A percentile compares a stretch with the other conserved stretches of the same genome.
Conservation (phyloP, 1,284 basidiomycete species). For the Ustilago loliicola region DNA sequence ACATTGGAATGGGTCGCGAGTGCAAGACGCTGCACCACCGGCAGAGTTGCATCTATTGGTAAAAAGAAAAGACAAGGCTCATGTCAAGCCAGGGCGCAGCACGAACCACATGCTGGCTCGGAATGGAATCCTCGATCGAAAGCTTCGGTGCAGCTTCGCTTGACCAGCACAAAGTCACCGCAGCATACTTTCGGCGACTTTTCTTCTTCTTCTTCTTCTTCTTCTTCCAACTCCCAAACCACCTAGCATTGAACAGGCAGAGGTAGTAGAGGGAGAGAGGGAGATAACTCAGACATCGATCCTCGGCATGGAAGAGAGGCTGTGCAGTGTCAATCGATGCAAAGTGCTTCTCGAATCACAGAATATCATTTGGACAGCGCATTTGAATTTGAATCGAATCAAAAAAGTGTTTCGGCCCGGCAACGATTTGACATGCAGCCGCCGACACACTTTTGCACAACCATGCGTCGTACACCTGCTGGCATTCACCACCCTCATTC, state of each 20-base stretch:
- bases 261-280: not conserved
- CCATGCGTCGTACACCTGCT: conserved; percentile 1
- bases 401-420: not conserved
- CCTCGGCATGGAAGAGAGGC: not conserved
- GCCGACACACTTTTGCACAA: conserved; percentile 9
- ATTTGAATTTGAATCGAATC: not conserved
- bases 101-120: conserved; percentile 3
- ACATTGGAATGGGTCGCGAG: too few relatives aligned
- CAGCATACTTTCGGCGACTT: not conserved
- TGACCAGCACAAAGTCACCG: not conserved
- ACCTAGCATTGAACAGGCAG: not conserved
- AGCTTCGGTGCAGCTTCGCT: conserved; percentile 13
- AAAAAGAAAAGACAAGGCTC: too few relatives aligned
- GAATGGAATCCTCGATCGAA: not conserved
- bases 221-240: not conserved
- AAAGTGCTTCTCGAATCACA: too few relatives aligned
- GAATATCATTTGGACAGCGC: too few relatives aligned
- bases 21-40: too few relatives aligned
- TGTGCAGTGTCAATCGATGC: too few relatives aligned
- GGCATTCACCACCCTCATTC: not conserved
- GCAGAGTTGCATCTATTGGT: too few relatives aligned
- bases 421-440: not conserved
- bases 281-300: conserved; percentile 3
- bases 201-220: too few relatives aligned
- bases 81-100: not conserved